Evolutionary conservation across 2,329 filamentous ascomycete species (phyloP).

Genomic region (Cercospora sojina): DNA sequence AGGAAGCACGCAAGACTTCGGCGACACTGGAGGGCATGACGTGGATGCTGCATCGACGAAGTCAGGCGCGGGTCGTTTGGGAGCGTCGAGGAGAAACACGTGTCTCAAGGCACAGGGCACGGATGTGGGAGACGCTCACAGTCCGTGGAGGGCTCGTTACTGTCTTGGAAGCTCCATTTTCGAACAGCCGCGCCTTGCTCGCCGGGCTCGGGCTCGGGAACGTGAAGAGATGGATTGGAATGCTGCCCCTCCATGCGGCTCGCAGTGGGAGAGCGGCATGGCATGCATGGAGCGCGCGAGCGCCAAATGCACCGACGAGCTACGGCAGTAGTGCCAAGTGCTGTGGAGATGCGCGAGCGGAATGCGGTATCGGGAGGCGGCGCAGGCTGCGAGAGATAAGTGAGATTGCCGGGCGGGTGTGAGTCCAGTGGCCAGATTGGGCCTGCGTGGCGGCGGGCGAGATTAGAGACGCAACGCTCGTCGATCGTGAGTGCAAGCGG

Average conservation of each 20-base stretch:
- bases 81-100: conserved; percentile 1
- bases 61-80: neutral
- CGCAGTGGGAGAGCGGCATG: neutral
- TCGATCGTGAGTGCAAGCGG: neutral
- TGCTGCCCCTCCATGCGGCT: neutral
- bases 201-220: neutral
- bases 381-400: neutral
- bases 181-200: neutral
- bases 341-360: neutral
- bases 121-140: neutral
- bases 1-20: neutral
- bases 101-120: neutral
- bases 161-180: neutral
- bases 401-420: neutral
- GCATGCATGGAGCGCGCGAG: neutral
- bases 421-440: neutral
- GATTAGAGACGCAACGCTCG: neutral
- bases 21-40: neutral
- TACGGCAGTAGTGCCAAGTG: neutral
- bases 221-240: neutral
- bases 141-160: neutral
- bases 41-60: neutral
- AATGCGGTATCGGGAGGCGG: neutral
- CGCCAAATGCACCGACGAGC: neutral
- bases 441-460: neutral